A percentile compares a stretch with the other conserved stretches of the same genome.
phyloP scores from a whole-genome alignment of 352 stramenopile species.

The Plasmopara halstedii region DNA sequence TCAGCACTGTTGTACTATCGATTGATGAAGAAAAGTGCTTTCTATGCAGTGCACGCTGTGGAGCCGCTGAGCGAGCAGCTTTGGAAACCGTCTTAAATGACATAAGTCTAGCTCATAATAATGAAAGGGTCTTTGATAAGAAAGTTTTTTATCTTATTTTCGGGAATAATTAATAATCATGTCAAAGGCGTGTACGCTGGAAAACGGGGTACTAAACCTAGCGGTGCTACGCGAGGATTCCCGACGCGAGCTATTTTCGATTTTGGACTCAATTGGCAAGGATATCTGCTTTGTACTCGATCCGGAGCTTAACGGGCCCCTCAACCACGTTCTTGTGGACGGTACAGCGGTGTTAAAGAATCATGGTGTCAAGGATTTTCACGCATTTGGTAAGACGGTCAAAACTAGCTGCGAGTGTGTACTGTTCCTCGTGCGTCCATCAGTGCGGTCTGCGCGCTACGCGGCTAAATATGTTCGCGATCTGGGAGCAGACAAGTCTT shows the following conservation, averaged over 20 bases:
- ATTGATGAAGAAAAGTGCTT: background rate
- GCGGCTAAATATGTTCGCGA: constrained; percentile 75
- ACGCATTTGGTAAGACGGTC: constrained; percentile 71
- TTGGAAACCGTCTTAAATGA: background rate
- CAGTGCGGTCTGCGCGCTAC: constrained; percentile 64
- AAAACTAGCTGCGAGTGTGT: constrained; percentile 83
- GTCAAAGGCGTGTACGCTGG: constrained; percentile 74
- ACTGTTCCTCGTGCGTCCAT: constrained; percentile 84
- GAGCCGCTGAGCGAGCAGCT: background rate
- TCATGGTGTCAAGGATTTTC: constrained; percentile 80
- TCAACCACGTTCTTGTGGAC: constrained; percentile 84
- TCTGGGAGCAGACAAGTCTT: constrained; percentile 29
- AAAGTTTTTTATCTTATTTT: background rate
- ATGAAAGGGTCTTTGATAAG: too few species aligned
- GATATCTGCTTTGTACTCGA: constrained; percentile 86
- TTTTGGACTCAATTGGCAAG: constrained; percentile 79
- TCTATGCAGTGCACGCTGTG: background rate
- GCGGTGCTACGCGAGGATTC: constrained; percentile 80
- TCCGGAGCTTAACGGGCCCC: constrained; percentile 65
- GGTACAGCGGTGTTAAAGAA: constrained; percentile 80
- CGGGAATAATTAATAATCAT: constrained; percentile 18
- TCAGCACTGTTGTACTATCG: constrained; percentile 30
- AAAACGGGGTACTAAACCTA: constrained; percentile 82
- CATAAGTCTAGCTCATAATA: too few species aligned
- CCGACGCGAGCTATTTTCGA: constrained; percentile 74